Evolutionary conservation across 352 stramenopile species (phyloP).

Genomic region (Phytopythium kandeliae): DNA sequence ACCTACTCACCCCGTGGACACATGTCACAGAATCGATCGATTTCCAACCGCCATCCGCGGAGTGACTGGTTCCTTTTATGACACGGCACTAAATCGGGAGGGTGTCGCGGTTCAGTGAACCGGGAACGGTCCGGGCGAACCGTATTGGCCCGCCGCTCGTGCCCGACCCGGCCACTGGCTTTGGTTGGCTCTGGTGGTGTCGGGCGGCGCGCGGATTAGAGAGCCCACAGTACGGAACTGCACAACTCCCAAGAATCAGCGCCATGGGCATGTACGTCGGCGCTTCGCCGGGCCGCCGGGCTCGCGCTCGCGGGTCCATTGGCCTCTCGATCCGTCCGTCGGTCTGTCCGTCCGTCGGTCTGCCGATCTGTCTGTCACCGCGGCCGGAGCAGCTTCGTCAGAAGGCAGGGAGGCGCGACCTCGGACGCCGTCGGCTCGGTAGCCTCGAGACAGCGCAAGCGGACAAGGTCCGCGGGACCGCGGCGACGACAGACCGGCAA

Average conservation of each 20-base stretch:
- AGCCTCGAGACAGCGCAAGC: no score
- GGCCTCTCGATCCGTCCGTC: no score
- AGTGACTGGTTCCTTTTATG: no score
- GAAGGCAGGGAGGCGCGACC: background rate
- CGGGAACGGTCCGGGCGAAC: no score
- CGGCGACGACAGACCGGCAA: no score
- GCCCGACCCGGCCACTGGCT: conserved; percentile 9
- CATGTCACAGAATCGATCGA: no score
- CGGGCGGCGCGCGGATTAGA: conserved; percentile 8
- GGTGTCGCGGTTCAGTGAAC: no score
- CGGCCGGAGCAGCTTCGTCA: background rate
- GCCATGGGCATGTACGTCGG: conserved; percentile 84
- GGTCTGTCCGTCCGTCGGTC: background rate
- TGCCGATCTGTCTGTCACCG: background rate
- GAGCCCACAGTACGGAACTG: conserved; percentile 78
- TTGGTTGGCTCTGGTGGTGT: conserved; percentile 66
- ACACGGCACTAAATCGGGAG: background rate
- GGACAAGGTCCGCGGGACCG: no score
- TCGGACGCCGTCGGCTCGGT: no score
- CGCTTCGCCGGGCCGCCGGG: background rate
- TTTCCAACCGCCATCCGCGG: no score
- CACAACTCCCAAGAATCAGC: conserved; percentile 64
- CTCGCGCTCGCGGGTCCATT: no score
- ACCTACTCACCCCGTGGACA: no score
- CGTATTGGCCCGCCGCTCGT: background rate